Base-by-base conservation (phyloP, 2,329 filamentous ascomycete species). In the Aspergillus unguis region DNA sequence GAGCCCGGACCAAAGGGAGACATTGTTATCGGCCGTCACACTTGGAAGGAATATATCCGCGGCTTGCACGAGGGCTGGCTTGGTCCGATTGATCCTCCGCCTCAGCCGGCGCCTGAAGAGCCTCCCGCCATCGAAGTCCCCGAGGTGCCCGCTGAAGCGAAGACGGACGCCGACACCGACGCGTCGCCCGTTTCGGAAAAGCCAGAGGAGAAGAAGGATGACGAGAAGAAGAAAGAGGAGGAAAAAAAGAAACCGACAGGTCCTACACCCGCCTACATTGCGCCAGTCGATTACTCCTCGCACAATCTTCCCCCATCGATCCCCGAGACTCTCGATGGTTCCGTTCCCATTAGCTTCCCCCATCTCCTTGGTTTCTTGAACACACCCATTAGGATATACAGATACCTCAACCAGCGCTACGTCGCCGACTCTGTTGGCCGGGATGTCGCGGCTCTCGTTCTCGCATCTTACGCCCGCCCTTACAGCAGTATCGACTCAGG, bases 31-130 rank as follows among this genome's bases (percentile, higher is more conserved):
- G 94, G 94, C 9, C 79, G 92, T 52, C 88, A 96, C 68, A 86
- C 92, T 7, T 99, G 94, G 94, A 99, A 96, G 75, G 94, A 99
- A 73, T 99, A 97, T 70, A 77, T 97, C 26, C 82, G 92, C 53
- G 94, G 94, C 42, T 68, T 97, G 60, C 94, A 99, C 69, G 94
- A 99, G 73, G 94, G 94, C 51, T 99, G 94, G 92, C 76, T 99
- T 26, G 92, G 94, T 0, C 91, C 94, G 6, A 75, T 95, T 40
- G 83, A 87, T 41, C 69, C 70, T 52, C 67, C 70, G n/a, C 36
- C 36, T 9, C 56, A 67, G 26, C 50, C 66, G 2, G 47, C 58
- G n/a, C 48, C 58, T 36, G 56, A 56, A 10, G 49, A 44, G 27
- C 52, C 58, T 25, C 50, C 62, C 23, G 47, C 56, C 8, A 32